Base-by-base conservation (phyloP, 345 rosid species). In the Pistacia integerrima region DNA sequence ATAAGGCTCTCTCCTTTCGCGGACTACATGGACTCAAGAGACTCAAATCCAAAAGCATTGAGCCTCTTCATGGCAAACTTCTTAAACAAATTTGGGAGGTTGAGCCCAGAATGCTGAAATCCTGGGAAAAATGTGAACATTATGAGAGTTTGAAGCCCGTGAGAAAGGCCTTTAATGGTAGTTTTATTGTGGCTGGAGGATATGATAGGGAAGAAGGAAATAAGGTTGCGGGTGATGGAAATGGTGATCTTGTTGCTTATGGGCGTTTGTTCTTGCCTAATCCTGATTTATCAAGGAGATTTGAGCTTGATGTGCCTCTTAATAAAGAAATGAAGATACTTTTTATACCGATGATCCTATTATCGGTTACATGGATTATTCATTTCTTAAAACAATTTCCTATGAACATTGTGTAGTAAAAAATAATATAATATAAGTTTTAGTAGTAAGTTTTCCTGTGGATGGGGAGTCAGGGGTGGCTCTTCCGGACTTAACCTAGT, bases 251-350 rank as follows among this genome's bases (percentile, higher is more conserved):
- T 1, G 86, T 90, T 44, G 92, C 84, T 11, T 92, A 78, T 25
- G 94, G 93, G 22, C 88, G 91, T 2, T 73, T 70, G 69, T 92
- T 90, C 77, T 64, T 92, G 54, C 92, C 97, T 0, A 90, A 92
- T 78, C 97, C 97, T 0, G 95, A 90, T 79, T 65, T 92, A 69
- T 91, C 93, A 2, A 85, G 73, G 78, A 83, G 97, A 77, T 92
- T 89, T 46, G 82, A 85, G 80, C 71, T 89, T 17, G 73, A 83
- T 81, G 91, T 93, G 41, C 80, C 87, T 25, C 81, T 90, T 48
- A 92, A 89, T 82, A 74, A 85, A 64, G 88, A 28, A 67, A 88
- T 49, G 78, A 89, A 30, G 13, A 70, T 1, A 92, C 91, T 5
- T 89, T 89, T 78, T 89, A 88, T 60, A 72, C 9, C 3, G 59